Conservation (phyloP, 2,329 filamentous ascomycete species). For the Alternaria arbusti region DNA sequence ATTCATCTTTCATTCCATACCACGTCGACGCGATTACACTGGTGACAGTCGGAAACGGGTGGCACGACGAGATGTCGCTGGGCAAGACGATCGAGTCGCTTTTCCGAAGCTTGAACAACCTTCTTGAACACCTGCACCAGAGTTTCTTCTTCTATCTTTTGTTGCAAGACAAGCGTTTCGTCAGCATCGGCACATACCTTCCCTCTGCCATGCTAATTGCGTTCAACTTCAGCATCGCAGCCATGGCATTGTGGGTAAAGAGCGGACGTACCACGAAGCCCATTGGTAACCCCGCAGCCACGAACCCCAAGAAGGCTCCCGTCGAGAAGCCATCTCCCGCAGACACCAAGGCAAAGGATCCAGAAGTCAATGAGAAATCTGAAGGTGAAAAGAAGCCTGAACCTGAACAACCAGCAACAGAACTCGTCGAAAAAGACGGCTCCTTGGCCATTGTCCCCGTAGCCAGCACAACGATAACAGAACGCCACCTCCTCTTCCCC, state of each 20-base stretch:
- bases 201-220: constrained; percentile 98
- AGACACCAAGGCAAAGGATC: not conserved
- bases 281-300: constrained; percentile 35
- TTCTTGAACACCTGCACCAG: constrained; percentile 95
- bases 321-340: constrained; percentile 64
- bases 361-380: constrained; percentile 3
- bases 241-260: constrained; percentile 90
- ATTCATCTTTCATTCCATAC: constrained; percentile 96
- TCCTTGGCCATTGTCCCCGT: constrained; percentile 49
- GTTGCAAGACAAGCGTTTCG: constrained; percentile 89
- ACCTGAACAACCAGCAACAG: constrained; percentile 5
- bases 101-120: constrained; percentile 92
- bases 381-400: constrained; percentile 44
- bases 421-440: constrained; percentile 46
- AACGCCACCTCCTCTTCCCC: constrained; percentile 74
- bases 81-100: constrained; percentile 88
- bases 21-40: constrained; percentile 96
- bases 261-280: constrained; percentile 63
- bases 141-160: constrained; percentile 99
- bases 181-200: constrained; percentile 96
- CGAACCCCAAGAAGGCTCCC: constrained; percentile 15
- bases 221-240: constrained; percentile 93
- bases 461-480: constrained; percentile 51
- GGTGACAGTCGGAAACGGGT: constrained; percentile 86
- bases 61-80: constrained; percentile 97